Conservation (phyloP, 768 basidiomycete genomes). For the Coprinopsis strossmayeri region DNA sequence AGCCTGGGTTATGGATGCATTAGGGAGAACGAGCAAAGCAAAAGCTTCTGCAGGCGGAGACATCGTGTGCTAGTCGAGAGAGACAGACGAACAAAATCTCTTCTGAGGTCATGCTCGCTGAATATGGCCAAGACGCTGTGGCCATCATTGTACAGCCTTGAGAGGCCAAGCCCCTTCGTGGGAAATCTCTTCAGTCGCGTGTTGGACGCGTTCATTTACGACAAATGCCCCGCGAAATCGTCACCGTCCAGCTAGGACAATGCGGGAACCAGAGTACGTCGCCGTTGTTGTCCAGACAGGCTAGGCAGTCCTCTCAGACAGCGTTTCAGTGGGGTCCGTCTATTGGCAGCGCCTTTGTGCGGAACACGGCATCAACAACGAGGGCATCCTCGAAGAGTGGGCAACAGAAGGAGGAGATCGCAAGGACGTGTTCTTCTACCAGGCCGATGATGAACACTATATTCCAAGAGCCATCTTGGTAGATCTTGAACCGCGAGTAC, state of each 20-base stretch:
- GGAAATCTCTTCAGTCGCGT: background rate
- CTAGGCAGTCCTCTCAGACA: background rate
- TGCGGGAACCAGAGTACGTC: conserved; percentile 85
- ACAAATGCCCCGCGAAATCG: conserved; percentile 75
- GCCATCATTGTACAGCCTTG: no score
- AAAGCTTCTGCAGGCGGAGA: conserved; percentile 39
- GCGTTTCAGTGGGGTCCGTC: conserved; percentile 78
- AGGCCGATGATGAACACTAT: conserved; percentile 99
- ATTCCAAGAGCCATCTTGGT: conserved; percentile 95
- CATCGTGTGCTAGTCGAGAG: conserved; percentile 4
- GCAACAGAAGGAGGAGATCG: conserved; percentile 92
- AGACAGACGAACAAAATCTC: no score
- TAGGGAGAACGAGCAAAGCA: conserved; percentile 45
- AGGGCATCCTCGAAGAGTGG: conserved; percentile 96
- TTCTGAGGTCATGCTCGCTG: no score
- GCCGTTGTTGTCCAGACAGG: conserved; percentile 1
- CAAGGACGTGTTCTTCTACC: conserved; percentile 99
- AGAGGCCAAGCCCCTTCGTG: no score
- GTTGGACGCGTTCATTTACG: conserved; percentile 7
- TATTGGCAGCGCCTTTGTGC: conserved; percentile 98
- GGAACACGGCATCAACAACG: conserved; percentile 95
- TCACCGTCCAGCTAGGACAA: conserved; percentile 83
- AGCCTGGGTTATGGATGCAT: conserved; percentile 34
- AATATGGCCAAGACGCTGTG: no score
- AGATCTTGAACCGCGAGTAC: conserved; percentile 92